Base-by-base conservation (phyloP, 1,139 yeast species). In the Protomyces gravidus region DNA sequence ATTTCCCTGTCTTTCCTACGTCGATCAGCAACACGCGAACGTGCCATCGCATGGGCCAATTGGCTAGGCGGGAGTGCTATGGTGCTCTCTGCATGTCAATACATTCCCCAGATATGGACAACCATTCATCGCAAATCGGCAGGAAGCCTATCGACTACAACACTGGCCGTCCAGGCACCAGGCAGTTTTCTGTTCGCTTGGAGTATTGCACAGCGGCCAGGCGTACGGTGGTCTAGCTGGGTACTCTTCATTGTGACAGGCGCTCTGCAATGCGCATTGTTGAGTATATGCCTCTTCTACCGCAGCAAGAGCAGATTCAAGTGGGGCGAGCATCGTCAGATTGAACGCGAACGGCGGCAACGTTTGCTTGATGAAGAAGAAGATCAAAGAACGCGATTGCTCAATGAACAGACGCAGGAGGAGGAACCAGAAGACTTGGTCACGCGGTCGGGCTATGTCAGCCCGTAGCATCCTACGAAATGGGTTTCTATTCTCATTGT, bases 141-240 rank as follows among this genome's bases (percentile, higher is more conserved):
- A 0, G 96, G 96, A 1, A 84, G 90, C 0, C 76, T 89, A 39
- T 86, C 95, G 0, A 76, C 86, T 23, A 81, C 85, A 5, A 87
- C 86, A 89, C 86, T 89, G 92, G 75, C 84, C 59, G 79, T 89
- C 64, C 96, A 89, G 70, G 87, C 95, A 17, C 96, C 96, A 0
- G 96, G 96, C 13, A 95, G 96, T 26, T 85, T 80, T 66, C 64
- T 86, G 1, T 88, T 92, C 84, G 80, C 94, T 0, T 78, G 82
- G 15, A 82, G 88, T 2, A 73, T 89, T 60, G 85, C 82, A 60
- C 72, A 80, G 62, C 81, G 90, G 51, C 85, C 86, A 49, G 94
- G 89, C 1, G 82, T 92, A 0, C 81, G 82, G 63, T 88, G 96
- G 96, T 85, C 94, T 66, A 82, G 90, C 5, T 88, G 95, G 95